These are phyloP conservation scores for Mrakia hoshinonis DNA, from an alignment of 768 basidiomycete genomes.

Conservation along the genomic window DNA sequence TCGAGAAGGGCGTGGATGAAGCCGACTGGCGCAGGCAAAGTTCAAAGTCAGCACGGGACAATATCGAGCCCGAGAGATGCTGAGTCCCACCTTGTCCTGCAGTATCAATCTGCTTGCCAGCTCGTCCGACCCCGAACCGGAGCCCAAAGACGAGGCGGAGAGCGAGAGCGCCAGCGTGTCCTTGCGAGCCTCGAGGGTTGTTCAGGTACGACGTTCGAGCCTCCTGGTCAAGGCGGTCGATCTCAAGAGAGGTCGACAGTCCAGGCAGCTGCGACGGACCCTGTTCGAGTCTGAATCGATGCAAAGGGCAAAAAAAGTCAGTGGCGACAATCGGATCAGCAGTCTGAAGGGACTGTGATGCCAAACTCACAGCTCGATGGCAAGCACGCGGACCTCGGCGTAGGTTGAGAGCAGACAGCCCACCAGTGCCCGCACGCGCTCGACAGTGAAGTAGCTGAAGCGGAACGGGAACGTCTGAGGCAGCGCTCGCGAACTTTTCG, in stretches of 20 bases:
- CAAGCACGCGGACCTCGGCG: constrained; percentile 10
- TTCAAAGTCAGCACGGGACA: not conserved
- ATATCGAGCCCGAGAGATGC: not conserved
- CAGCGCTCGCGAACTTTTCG: not conserved
- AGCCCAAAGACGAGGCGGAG: constrained; percentile 13
- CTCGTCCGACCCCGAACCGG: not conserved
- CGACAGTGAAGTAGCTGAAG: not conserved
- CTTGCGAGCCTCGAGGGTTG: constrained; percentile 25
- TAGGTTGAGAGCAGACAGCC: constrained; percentile 18
- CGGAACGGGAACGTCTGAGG: not conserved
- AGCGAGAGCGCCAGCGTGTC: constrained; percentile 14
- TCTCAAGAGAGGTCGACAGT: not conserved
- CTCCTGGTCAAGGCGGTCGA: constrained; percentile 6
- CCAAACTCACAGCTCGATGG: constrained; percentile 11
- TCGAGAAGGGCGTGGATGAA: constrained; percentile 9
- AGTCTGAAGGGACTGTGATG: not conserved
- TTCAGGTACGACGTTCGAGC: not conserved
- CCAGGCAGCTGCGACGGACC: not conserved
- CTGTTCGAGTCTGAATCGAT: constrained; percentile 16
- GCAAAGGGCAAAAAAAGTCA: not conserved
- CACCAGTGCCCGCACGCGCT: not conserved
- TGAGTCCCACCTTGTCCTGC: not conserved
- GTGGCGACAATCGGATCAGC: not conserved
- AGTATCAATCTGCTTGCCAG: not conserved
- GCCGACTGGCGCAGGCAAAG: not conserved